Evolutionary conservation across 2,329 filamentous ascomycete species (phyloP).

Genomic region (Aspergillus puulaauensis): DNA sequence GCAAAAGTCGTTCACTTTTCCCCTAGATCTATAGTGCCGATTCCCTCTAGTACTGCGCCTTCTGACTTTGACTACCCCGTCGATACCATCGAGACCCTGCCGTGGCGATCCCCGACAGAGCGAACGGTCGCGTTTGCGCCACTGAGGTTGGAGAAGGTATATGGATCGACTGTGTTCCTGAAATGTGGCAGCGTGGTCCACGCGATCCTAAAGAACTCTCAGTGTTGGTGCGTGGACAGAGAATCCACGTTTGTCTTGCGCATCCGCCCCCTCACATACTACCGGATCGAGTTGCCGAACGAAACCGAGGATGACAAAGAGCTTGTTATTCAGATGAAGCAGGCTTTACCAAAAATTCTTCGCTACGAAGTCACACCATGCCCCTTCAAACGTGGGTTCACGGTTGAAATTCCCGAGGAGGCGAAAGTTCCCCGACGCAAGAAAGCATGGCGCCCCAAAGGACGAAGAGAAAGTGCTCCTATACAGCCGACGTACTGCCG

Average conservation of each 20-base stretch:
- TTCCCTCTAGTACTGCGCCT: constrained; percentile 41
- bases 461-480: constrained; percentile 42
- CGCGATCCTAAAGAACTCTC: constrained; percentile 83
- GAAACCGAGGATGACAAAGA: constrained; percentile 62
- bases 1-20: constrained; percentile 70
- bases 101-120: constrained; percentile 75
- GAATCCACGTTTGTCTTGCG: constrained; percentile 83
- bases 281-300: constrained; percentile 81
- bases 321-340: constrained; percentile 66
- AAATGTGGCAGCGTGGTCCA: constrained; percentile 81
- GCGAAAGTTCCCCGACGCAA: constrained; percentile 65
- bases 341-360: constrained; percentile 69
- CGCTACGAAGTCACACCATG: constrained; percentile 86
- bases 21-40: constrained; percentile 41
- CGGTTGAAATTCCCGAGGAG: constrained; percentile 69
- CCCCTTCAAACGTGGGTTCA: constrained; percentile 77
- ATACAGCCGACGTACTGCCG: constrained; percentile 15
- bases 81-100: constrained; percentile 61
- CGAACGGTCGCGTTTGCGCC: constrained; percentile 79
- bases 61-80: constrained; percentile 49
- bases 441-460: constrained; percentile 66
- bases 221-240: constrained; percentile 91
- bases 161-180: constrained; percentile 82
- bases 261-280: constrained; percentile 79
- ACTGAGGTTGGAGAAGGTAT: constrained; percentile 80